Base-by-base conservation (phyloP, 768 basidiomycete species). In the Tricholomella constricta region DNA sequence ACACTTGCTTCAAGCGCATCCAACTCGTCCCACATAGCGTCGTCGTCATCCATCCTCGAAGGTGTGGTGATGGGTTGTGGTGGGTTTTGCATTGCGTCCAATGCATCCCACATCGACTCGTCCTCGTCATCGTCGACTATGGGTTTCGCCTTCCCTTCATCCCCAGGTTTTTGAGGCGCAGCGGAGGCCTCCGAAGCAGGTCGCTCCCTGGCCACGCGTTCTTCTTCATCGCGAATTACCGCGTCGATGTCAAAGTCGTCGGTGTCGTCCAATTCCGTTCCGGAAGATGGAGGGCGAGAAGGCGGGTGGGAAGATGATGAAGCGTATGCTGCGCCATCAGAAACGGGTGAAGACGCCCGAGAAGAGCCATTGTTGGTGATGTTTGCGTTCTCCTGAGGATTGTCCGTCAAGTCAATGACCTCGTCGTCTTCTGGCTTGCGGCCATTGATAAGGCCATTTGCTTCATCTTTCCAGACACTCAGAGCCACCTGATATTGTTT, bases 391-490 rank as follows among this genome's bases (percentile, higher is more conserved):
- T 51, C 57, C 41, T 68, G 71, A 4, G 63, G 62, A 23, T 56
- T 69, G 25, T 68, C 62, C 10, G 62, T 64, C 15, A 66, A 53
- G 47, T 65, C 64, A 19, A 61, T 59, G 15, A 50, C 23, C 23
- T 45, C 55, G 19, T 60, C 57, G 15, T 60, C 61, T 22, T 62
- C 64, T 9, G 54, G 62, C n/a, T 58, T 61, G 31, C 57, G 58
- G 43, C 54, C 62, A 27, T 60, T 60, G 34, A 60, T 38, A 32
- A 67, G 61, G 38, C 75, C 70, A 41, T 75, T 75, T 27, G 78
- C 80, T 65, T 91, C 85, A 64, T 93, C 89, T 50, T 80, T 76
- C 88, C 89, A 94, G 17, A 85, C 82, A n/a, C 85, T 82, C 20
- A 92, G 65, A 17, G 83, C 77, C 22, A 86, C 84, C 89, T 91